Evolutionary conservation across 2,329 filamentous ascomycete species (phyloP).

Genomic region (Sporothrix brunneoviolacea): DNA sequence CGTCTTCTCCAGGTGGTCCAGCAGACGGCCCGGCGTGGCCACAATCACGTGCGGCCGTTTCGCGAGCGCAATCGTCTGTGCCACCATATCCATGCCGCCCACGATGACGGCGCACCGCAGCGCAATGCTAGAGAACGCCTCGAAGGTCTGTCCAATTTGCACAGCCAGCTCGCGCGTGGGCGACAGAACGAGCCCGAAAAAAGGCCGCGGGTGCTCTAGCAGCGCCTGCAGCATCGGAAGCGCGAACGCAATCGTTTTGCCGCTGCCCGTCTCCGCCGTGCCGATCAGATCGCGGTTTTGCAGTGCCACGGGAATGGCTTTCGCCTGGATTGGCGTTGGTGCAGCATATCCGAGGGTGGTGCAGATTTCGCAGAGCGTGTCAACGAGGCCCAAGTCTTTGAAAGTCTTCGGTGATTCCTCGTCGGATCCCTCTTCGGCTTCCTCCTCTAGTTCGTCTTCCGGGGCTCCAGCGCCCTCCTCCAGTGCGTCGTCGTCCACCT

Average conservation of each 20-base stretch:
- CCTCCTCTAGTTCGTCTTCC: neutral
- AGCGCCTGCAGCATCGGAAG: slow-evolving; percentile 87
- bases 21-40: slow-evolving; percentile 78
- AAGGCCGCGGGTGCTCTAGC: slow-evolving; percentile 75
- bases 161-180: slow-evolving; percentile 90
- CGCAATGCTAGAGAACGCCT: slow-evolving; percentile 83
- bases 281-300: slow-evolving; percentile 83
- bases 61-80: slow-evolving; percentile 83
- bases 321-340: slow-evolving; percentile 82
- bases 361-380: slow-evolving; percentile 85
- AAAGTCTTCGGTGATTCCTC: slow-evolving; percentile 47
- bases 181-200: slow-evolving; percentile 85
- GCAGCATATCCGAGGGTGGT: slow-evolving; percentile 71
- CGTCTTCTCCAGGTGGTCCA: slow-evolving; percentile 94
- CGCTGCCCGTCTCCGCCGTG: slow-evolving; percentile 88
- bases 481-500: neutral
- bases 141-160: slow-evolving; percentile 83
- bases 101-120: slow-evolving; percentile 81
- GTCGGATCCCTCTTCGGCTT: neutral
- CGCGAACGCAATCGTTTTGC: slow-evolving; percentile 93
- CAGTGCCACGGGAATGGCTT: slow-evolving; percentile 76
- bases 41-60: slow-evolving; percentile 95
- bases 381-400: slow-evolving; percentile 71
- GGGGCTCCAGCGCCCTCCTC: neutral
- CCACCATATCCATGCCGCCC: slow-evolving; percentile 92